Evolutionary conservation across 2,329 filamentous ascomycete species (phyloP).

Genomic region (Botrytis galanthina): DNA sequence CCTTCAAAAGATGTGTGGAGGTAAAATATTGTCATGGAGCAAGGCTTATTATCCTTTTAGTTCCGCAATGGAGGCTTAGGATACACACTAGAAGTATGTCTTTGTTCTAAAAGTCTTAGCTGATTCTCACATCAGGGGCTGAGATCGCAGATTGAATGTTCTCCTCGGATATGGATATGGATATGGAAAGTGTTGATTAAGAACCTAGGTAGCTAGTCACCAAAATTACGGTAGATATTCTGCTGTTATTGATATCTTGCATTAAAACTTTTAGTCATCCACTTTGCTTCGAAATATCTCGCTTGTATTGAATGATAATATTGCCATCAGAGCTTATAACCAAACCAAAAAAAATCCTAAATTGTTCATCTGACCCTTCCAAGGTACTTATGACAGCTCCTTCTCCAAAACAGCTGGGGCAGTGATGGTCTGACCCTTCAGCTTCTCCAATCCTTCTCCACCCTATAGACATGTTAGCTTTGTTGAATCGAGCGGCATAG

Average conservation of each 20-base stretch:
- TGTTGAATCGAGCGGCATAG: background rate
- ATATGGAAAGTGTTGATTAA: background rate
- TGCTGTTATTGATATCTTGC: background rate
- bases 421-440: slow-evolving; percentile 53
- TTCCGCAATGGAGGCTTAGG: background rate
- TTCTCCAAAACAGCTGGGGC: slow-evolving; percentile 53
- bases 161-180: background rate
- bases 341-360: background rate
- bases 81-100: background rate
- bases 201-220: too few species aligned
- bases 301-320: background rate
- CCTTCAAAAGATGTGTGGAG: background rate
- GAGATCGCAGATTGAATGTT: background rate
- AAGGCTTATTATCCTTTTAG: background rate
- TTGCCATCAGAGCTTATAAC: slow-evolving; percentile 9
- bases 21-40: slow-evolving; percentile 3
- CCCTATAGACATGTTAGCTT: slow-evolving; percentile 56
- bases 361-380: background rate
- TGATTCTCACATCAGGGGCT: background rate
- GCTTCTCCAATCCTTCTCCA: slow-evolving; percentile 60
- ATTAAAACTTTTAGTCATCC: background rate
- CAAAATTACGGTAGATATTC: background rate
- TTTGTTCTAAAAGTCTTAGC: background rate
- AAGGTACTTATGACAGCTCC: slow-evolving; percentile 34
- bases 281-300: background rate